Conservation (phyloP, 305 asterid species). For the Solanum hybrid region DNA sequence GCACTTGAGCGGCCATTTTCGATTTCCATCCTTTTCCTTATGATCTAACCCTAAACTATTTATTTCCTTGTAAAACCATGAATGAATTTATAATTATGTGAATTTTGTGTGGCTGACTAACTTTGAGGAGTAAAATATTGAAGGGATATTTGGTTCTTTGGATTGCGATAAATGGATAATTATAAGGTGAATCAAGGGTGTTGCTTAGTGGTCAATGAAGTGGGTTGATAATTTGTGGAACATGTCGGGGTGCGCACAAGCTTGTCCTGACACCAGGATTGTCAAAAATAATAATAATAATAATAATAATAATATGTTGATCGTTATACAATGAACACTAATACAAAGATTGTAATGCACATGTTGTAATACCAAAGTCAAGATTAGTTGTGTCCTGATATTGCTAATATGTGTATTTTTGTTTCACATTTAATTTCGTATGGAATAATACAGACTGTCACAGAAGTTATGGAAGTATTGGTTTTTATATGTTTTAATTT, state of each 20-base stretch:
- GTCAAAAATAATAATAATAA: not conserved
- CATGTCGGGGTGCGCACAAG: not conserved
- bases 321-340: not conserved
- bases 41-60: not conserved
- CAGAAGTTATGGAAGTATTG: not conserved
- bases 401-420: not conserved
- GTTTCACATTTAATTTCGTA: not conserved
- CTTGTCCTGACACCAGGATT: not conserved
- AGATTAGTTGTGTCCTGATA: not conserved
- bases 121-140: not conserved
- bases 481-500: not conserved
- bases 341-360: not conserved
- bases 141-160: not conserved
- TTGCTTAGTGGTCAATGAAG: not conserved
- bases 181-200: not conserved
- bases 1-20: not conserved
- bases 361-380: not conserved
- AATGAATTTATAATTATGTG: not conserved
- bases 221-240: not conserved
- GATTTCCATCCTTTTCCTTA: not conserved
- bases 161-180: not conserved
- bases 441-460: not conserved
- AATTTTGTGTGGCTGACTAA: not conserved
- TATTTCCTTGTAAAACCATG: not conserved
- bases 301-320: not conserved